Evolutionary conservation across 2,329 filamentous ascomycete species (phyloP).

Genomic region (Ascochyta fabae): DNA sequence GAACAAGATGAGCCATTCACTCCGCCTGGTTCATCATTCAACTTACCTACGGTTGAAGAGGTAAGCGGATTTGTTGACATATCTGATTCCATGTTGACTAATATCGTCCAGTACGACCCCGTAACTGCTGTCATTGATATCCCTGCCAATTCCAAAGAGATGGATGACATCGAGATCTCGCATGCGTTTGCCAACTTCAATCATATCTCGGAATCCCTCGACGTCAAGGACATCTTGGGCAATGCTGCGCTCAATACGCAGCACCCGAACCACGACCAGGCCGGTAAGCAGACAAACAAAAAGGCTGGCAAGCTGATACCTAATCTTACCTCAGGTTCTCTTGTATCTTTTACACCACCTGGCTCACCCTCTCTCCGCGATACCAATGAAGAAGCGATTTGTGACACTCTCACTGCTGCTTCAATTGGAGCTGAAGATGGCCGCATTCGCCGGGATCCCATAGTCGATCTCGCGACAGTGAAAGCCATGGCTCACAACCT

Average conservation of each 20-base stretch:
- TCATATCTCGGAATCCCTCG: neutral
- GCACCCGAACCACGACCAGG: neutral
- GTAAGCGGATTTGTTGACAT: neutral
- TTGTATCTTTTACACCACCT: neutral
- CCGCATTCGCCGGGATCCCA: neutral
- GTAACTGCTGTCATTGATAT: neutral
- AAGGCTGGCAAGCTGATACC: neutral
- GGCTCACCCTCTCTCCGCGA: neutral
- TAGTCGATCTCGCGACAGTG: neutral
- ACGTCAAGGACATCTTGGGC: neutral
- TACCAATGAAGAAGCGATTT: neutral
- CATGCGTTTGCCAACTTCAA: neutral
- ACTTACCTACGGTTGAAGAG: neutral
- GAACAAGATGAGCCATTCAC: neutral
- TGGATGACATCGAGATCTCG: neutral
- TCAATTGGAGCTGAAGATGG: neutral
- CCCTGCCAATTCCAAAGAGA: neutral
- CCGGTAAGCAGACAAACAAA: neutral
- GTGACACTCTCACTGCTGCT: neutral
- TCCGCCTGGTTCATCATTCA: neutral
- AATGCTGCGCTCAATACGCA: neutral
- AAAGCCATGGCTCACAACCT: neutral
- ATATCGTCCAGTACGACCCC: neutral
- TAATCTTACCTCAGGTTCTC: neutral
- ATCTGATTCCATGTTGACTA: neutral